These are phyloP conservation scores for Penicillium frequentans DNA, from an alignment of 2,329 filamentous ascomycete genomes.

Conservation along the genomic window DNA sequence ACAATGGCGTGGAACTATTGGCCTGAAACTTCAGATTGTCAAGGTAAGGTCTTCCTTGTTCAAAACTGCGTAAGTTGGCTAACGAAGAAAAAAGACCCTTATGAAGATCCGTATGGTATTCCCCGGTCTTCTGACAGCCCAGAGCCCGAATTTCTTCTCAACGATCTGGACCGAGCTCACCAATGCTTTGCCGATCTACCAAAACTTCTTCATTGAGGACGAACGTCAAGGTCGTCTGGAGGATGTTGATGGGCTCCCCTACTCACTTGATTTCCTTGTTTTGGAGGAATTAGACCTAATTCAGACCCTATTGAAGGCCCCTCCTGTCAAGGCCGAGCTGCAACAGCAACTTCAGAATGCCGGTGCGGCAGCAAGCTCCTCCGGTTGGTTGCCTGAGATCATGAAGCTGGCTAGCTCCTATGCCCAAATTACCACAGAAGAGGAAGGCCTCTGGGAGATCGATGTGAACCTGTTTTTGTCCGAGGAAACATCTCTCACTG, in stretches of 20 bases:
- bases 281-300: conserved; percentile 94
- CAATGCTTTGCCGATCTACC: conserved; percentile 69
- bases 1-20: conserved; percentile 76
- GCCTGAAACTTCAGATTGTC: conserved; percentile 89
- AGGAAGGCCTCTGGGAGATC: conserved; percentile 94
- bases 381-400: conserved; percentile 82
- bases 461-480: conserved; percentile 94
- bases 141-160: conserved; percentile 80
- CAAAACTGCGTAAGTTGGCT: conserved; percentile 6
- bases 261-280: conserved; percentile 89
- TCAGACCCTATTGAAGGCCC: conserved; percentile 83
- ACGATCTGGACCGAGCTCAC: conserved; percentile 87
- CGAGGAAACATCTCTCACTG: conserved; percentile 90
- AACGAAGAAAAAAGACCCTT: conserved; percentile 60
- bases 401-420: conserved; percentile 84
- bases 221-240: conserved; percentile 85
- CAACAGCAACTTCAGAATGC: conserved; percentile 69
- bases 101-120: conserved; percentile 87
- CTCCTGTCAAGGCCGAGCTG: conserved; percentile 86
- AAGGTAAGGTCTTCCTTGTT: conserved; percentile 53
- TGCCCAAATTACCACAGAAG: conserved; percentile 86
- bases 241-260: conserved; percentile 87
- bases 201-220: conserved; percentile 80
- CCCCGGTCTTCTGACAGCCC: conserved; percentile 74
- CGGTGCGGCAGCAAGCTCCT: conserved; percentile 60